Conservation (phyloP, 2,329 filamentous ascomycete species). For the Fusarium xylarioides region DNA sequence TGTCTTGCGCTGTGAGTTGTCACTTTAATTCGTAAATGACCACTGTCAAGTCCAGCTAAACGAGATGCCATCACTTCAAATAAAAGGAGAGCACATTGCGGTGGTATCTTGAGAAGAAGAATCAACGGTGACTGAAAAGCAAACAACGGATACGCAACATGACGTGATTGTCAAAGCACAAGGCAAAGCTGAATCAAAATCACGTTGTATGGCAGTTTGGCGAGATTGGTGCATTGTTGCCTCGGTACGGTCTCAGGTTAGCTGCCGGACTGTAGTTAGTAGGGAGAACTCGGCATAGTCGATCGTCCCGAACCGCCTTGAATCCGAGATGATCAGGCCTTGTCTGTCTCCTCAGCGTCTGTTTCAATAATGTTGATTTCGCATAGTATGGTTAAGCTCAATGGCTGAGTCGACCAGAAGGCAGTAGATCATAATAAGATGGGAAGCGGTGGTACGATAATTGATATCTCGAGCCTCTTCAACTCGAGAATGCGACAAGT, state of each 20-base stretch:
- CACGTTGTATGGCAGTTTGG: constrained; percentile 32
- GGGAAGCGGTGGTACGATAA: constrained; percentile 19
- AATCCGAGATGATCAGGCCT: constrained; percentile 2
- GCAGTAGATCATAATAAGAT: constrained; percentile 12
- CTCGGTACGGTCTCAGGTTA: constrained; percentile 9
- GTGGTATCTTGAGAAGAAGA: not conserved
- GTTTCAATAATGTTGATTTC: not conserved
- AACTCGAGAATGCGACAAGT: not conserved
- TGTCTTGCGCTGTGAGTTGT: not conserved
- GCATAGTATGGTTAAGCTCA: not conserved
- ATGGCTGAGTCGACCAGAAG: not conserved
- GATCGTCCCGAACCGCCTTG: constrained; percentile 32
- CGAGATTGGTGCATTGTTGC: constrained; percentile 25
- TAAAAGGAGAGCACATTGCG: not conserved
- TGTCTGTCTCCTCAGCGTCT: not conserved
- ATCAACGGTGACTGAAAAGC: not conserved
- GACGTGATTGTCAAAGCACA: constrained; percentile 11
- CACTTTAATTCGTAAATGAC: not conserved
- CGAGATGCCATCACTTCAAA: not conserved
- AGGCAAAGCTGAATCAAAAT: constrained; percentile 11
- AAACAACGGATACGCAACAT: not conserved
- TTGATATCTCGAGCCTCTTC: not conserved
- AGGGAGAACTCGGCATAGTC: constrained; percentile 23
- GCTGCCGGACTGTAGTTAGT: not conserved
- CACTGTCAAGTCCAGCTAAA: not conserved